Conservation (phyloP, 2,329 filamentous ascomycete species). For the Aspergillus sp. region DNA sequence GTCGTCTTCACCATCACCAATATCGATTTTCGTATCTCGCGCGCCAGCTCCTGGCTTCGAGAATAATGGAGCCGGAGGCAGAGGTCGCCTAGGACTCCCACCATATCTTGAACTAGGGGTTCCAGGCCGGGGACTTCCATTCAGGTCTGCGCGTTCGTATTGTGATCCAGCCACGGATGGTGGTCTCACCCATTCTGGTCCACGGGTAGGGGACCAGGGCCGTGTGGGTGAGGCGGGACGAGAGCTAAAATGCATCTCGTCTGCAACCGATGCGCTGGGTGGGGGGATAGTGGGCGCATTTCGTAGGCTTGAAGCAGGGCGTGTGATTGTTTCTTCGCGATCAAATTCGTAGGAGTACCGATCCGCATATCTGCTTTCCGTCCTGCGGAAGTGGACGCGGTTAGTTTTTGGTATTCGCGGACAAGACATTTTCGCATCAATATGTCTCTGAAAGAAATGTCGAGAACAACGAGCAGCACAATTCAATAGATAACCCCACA, state of each 20-base stretch:
- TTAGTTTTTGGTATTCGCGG: slow-evolving; percentile 17
- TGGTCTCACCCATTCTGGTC: slow-evolving; percentile 67
- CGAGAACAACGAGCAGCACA: background rate
- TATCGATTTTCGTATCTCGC: slow-evolving; percentile 46
- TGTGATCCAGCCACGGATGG: slow-evolving; percentile 62
- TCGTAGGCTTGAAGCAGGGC: slow-evolving; percentile 44
- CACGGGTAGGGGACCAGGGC: slow-evolving; percentile 56
- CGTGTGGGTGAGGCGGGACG: slow-evolving; percentile 44
- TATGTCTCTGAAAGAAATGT: background rate
- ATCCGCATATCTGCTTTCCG: slow-evolving; percentile 11
- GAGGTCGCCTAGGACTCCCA: slow-evolving; percentile 78
- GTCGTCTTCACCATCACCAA: slow-evolving; percentile 53
- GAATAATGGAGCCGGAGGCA: slow-evolving; percentile 87
- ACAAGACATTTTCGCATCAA: slow-evolving; percentile 2
- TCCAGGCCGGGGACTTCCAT: slow-evolving; percentile 85
- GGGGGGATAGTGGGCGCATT: slow-evolving; percentile 43
- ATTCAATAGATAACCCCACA: background rate
- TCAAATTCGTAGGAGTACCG: slow-evolving; percentile 20
- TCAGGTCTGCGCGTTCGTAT: slow-evolving; percentile 85
- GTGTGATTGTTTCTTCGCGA: slow-evolving; percentile 30
- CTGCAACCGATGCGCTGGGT: slow-evolving; percentile 34
- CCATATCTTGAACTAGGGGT: slow-evolving; percentile 88
- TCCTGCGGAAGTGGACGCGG: slow-evolving; percentile 9
- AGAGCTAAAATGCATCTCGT: slow-evolving; percentile 39
- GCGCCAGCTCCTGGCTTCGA: slow-evolving; percentile 50